Evolutionary conservation across 2,329 filamentous ascomycete genomes (phyloP), one percentile per base, ranked within the genome.

Genomic region (Cercospora zeina): DNA sequence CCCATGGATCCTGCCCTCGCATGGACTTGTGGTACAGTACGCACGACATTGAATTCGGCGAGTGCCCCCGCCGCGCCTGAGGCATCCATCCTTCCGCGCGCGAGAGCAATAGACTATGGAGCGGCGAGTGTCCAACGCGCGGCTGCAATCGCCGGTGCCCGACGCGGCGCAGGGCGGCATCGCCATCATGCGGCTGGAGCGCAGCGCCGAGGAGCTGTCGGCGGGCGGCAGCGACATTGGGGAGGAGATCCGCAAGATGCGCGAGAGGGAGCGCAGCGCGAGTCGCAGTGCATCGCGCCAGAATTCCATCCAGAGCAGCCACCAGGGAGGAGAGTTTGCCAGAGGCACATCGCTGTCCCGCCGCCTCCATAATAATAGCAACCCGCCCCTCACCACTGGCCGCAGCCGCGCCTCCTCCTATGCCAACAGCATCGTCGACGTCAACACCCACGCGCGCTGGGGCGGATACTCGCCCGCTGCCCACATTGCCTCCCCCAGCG

Each of bases 101-200:
- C 42, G 42, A 34, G 19, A 37, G 13, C 42, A 34, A 13, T 21
- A 14, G 14, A 19, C 13, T 34, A 47, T 49, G 39, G 55, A 58
- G 39, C 34, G 56, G 16, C 56, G 58, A n/a, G 58, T 60, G 58
- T 60, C 58, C n/a, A 54, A 54, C 31, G 58, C 51, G 11, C 36
- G 36, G 16, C 58, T 60, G 34, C 21, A 36, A n/a, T 54, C 49
- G 34, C 58, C 58, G 6, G 36, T 54, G 51, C 58, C 58, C 13
- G 58, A 60, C 47, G 24, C 51, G 42, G 36, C 57, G 51, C 51
- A 53, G 19, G 61, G 61, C 10, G 33, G 37, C 33, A 45, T 39
- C 16, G 91, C 89, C 77, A 87, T 93, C 65, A 86, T 87, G 67
- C 85, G 87, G 54, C 84, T 93, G 65, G 89, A 93, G 76, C 87